Evolutionary conservation across 768 basidiomycete species (phyloP).

Genomic region (Lanmaoa rubissima): DNA sequence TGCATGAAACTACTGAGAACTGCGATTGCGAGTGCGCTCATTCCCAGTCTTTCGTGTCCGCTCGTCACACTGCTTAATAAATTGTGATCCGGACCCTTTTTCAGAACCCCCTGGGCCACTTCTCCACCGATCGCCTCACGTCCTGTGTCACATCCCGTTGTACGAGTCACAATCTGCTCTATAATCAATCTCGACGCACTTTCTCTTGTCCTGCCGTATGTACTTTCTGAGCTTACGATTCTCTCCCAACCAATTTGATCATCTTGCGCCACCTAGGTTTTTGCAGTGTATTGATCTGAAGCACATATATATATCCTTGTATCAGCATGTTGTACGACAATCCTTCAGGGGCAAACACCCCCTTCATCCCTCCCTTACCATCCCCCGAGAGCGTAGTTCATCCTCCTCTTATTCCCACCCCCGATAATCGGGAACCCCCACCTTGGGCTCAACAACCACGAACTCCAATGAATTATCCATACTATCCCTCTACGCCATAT

Average conservation of each 20-base stretch:
- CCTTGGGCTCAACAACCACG: slow-evolving; percentile 37
- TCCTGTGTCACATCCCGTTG: neutral
- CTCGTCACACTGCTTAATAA: neutral
- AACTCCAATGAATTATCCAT: slow-evolving; percentile 36
- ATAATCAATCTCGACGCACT: slow-evolving; percentile 5
- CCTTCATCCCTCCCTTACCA: slow-evolving; percentile 39
- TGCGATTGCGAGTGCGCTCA: slow-evolving; percentile 3
- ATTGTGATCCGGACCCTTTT: slow-evolving; percentile 4
- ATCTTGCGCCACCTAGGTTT: slow-evolving; percentile 13
- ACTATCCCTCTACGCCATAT: slow-evolving; percentile 39
- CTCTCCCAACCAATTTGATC: slow-evolving; percentile 6
- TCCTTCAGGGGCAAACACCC: slow-evolving; percentile 35
- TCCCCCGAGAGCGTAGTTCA: slow-evolving; percentile 34
- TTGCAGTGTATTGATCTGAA: slow-evolving; percentile 24
- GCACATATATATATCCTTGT: slow-evolving; percentile 23
- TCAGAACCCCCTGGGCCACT: slow-evolving; percentile 3
- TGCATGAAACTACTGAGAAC: neutral
- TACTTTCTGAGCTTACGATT: neutral
- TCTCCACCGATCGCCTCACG: neutral
- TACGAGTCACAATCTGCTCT: slow-evolving; percentile 18
- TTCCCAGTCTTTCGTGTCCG: neutral
- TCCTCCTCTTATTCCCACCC: slow-evolving; percentile 36
- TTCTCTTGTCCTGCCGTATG: slow-evolving; percentile 15
- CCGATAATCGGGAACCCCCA: slow-evolving; percentile 27
- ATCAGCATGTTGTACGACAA: slow-evolving; percentile 29